A percentile compares a stretch with the other conserved stretches of the same genome.
Evolutionary conservation across 2,329 filamentous ascomycete genomes (phyloP).

Genomic region (Alternaria brassicae): DNA sequence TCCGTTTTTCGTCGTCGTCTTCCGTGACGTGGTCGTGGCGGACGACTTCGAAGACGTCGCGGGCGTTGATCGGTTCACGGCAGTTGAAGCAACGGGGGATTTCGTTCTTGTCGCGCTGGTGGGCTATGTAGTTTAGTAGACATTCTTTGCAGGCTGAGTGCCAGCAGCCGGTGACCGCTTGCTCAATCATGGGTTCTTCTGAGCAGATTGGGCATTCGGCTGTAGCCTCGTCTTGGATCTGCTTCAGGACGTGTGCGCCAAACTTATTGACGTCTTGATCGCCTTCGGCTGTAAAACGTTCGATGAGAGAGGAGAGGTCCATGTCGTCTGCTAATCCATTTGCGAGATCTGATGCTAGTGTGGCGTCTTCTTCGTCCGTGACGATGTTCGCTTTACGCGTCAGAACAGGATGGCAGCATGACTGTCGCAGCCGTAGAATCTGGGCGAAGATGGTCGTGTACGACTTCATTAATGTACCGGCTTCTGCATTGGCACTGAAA

Average conservation of each 20-base stretch:
- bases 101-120: slow-evolving; percentile 78
- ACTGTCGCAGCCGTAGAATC: slow-evolving; percentile 88
- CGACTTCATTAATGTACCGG: slow-evolving; percentile 90
- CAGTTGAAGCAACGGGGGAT: slow-evolving; percentile 89
- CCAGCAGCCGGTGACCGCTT: slow-evolving; percentile 95
- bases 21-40: slow-evolving; percentile 70
- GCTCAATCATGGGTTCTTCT: slow-evolving; percentile 94
- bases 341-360: slow-evolving; percentile 75
- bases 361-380: slow-evolving; percentile 86
- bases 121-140: slow-evolving; percentile 85
- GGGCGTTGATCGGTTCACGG: slow-evolving; percentile 78
- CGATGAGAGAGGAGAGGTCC: slow-evolving; percentile 86
- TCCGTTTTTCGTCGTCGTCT: slow-evolving; percentile 11
- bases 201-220: slow-evolving; percentile 94
- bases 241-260: slow-evolving; percentile 83
- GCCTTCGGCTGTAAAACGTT: slow-evolving; percentile 74
- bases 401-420: slow-evolving; percentile 90
- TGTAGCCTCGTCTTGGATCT: slow-evolving; percentile 88
- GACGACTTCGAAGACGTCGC: slow-evolving; percentile 92
- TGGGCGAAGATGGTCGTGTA: slow-evolving; percentile 98
- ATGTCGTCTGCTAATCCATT: slow-evolving; percentile 92
- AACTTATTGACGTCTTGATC: slow-evolving; percentile 73
- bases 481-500: slow-evolving; percentile 85
- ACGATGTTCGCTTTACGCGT: slow-evolving; percentile 85
- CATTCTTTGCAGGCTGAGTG: slow-evolving; percentile 96